Percentiles rank a stretch among this genome's conserved stretches.
phyloP scores from a whole-genome alignment of 108 stramenopile genomes.

The Pseudonitzschia multistriata region DNA sequence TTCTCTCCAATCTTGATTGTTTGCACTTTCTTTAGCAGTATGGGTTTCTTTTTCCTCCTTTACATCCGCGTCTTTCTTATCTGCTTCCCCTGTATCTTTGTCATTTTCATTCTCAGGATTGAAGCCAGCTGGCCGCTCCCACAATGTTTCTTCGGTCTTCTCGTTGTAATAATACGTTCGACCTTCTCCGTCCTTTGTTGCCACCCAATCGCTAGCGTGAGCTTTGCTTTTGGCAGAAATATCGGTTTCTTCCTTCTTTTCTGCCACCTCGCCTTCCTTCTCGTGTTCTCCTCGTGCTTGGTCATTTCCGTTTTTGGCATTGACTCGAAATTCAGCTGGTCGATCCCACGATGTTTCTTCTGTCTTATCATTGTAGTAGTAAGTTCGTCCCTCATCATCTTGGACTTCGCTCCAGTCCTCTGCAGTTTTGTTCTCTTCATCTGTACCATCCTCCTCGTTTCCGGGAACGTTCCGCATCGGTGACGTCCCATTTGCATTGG shows the following conservation, averaged over 20 bases:
- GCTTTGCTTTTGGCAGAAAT: too few species aligned
- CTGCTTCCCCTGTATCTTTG: background rate
- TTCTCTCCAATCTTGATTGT: conserved; percentile 48
- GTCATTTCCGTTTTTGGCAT: conserved; percentile 14
- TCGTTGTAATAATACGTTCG: conserved; percentile 73
- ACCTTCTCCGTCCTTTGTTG: conserved; percentile 61
- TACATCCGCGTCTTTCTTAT: conserved; percentile 43
- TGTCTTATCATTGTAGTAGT: conserved; percentile 57
- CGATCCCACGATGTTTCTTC: conserved; percentile 86
- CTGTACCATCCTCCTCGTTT: conserved; percentile 14
- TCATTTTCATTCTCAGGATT: background rate
- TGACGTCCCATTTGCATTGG: background rate
- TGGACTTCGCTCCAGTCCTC: conserved; percentile 37
- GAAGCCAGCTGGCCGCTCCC: conserved; percentile 67
- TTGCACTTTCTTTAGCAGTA: background rate
- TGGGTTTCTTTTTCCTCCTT: conserved; percentile 26
- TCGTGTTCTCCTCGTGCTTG: conserved; percentile 1
- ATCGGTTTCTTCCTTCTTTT: background rate
- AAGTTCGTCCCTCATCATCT: conserved; percentile 43
- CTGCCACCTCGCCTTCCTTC: background rate
- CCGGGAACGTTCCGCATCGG: background rate
- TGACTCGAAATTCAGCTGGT: conserved; percentile 45
- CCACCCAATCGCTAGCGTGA: conserved; percentile 42
- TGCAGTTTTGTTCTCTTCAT: background rate
- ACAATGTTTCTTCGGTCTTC: conserved; percentile 60